Percentiles rank a stretch among this genome's conserved stretches.
These are phyloP conservation scores for Aspergillus caelatus DNA, from an alignment of 2,329 filamentous ascomycete species.

Conservation along the genomic window DNA sequence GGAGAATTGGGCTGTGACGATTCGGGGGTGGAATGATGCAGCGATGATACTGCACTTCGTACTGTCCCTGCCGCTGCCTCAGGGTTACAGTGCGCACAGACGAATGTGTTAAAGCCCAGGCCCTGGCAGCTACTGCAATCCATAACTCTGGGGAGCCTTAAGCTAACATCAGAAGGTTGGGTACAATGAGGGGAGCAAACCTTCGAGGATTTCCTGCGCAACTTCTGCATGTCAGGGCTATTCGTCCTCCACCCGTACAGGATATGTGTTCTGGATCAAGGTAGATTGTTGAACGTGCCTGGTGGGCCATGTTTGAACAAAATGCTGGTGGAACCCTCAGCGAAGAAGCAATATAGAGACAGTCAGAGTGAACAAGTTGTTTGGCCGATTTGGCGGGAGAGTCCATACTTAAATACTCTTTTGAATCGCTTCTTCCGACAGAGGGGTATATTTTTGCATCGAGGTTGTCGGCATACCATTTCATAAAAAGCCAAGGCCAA, in stretches of 20 bases:
- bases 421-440: neutral
- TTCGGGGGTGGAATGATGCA: slow-evolving; percentile 16
- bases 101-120: slow-evolving; percentile 34
- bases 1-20: slow-evolving; percentile 23
- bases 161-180: neutral
- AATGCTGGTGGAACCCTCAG: neutral
- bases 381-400: neutral
- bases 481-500: neutral
- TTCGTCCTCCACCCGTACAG: slow-evolving; percentile 37
- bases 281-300: slow-evolving; percentile 18
- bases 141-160: slow-evolving; percentile 21
- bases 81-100: slow-evolving; percentile 36
- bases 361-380: neutral
- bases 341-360: neutral
- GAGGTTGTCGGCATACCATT: slow-evolving; percentile 2
- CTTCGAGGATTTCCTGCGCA: slow-evolving; percentile 43
- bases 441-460: slow-evolving; percentile 9
- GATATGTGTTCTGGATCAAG: slow-evolving; percentile 37
- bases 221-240: slow-evolving; percentile 34
- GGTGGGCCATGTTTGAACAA: slow-evolving; percentile 23
- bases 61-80: slow-evolving; percentile 20
- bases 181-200: slow-evolving; percentile 20
- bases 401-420: neutral
- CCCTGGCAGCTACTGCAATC: slow-evolving; percentile 33
- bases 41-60: slow-evolving; percentile 8